Percentiles rank a stretch among this genome's conserved stretches.
Conservation (phyloP, 2,329 filamentous ascomycete species). For the Cordyceps militaris region DNA sequence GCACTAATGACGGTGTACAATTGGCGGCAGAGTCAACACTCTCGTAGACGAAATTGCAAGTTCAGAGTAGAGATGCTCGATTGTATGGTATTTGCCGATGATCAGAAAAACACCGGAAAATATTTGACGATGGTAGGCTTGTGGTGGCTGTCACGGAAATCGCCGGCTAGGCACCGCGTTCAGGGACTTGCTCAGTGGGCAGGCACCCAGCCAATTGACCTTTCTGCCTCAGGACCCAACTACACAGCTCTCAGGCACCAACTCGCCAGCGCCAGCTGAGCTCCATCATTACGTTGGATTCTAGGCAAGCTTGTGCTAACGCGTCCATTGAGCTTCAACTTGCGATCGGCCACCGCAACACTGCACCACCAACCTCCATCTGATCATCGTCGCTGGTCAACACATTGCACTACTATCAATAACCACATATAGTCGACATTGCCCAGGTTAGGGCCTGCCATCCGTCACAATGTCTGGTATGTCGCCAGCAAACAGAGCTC, state of each 20-base stretch:
- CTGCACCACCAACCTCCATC: slow-evolving; percentile 19
- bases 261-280: slow-evolving; percentile 1
- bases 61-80: neutral
- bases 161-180: neutral
- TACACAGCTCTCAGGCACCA: slow-evolving; percentile 1
- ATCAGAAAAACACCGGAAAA: neutral
- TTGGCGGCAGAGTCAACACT: neutral
- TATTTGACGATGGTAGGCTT: neutral
- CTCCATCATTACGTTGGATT: slow-evolving; percentile 21
- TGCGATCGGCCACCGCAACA: slow-evolving; percentile 3
- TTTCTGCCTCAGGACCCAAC: slow-evolving; percentile 8
- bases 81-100: neutral
- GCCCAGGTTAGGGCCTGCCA: slow-evolving; percentile 16
- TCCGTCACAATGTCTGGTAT: slow-evolving; percentile 46
- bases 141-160: neutral
- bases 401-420: neutral
- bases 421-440: neutral
- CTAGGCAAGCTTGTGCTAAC: slow-evolving; percentile 44
- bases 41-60: neutral
- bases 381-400: slow-evolving; percentile 14
- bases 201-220: neutral
- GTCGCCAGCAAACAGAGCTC: slow-evolving; percentile 17
- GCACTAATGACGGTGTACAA: neutral
- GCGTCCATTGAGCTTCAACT: slow-evolving; percentile 24
- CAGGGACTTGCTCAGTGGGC: neutral